A percentile compares a stretch with the other conserved stretches of the same genome.
Evolutionary conservation across 352 stramenopile genomes (phyloP).

Genomic region (Globisporangium yorkense): DNA sequence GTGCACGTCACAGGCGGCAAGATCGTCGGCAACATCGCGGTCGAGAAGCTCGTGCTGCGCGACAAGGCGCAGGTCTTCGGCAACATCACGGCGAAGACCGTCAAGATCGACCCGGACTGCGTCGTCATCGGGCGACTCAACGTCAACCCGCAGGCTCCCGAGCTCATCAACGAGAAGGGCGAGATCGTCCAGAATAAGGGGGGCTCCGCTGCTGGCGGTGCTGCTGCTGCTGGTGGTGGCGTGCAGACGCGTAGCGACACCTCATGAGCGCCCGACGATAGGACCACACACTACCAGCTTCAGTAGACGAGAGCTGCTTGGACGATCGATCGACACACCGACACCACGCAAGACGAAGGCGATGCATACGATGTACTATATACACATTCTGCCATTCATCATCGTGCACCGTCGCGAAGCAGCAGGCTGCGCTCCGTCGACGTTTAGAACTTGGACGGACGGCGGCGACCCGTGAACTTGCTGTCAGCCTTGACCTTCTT

Average conservation of each 20-base stretch:
- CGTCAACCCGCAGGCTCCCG: conserved; percentile 82
- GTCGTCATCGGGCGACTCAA: conserved; percentile 81
- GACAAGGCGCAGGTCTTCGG: conserved; percentile 86
- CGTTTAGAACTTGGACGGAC: conserved; percentile 93
- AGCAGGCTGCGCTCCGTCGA: neutral
- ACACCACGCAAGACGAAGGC: conserved; percentile 5
- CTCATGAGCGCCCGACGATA: neutral
- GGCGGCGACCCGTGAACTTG: conserved; percentile 97
- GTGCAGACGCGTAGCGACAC: neutral
- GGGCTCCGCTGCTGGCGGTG: neutral
- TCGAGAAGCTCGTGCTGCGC: conserved; percentile 79
- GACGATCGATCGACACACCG: conserved; percentile 8
- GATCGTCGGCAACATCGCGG: conserved; percentile 82
- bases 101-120: conserved; percentile 88
- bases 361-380: conserved; percentile 53
- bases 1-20: conserved; percentile 83
- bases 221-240: neutral
- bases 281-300: neutral
- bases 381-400: conserved; percentile 20
- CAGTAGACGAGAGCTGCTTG: neutral
- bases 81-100: conserved; percentile 86
- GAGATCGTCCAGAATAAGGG: conserved; percentile 56
- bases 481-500: conserved; percentile 97
- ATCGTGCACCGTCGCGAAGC: conserved; percentile 3
- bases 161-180: conserved; percentile 79